These are phyloP conservation scores for Alnus rubra DNA, from an alignment of 306 rosid species.

Conservation along the genomic window DNA sequence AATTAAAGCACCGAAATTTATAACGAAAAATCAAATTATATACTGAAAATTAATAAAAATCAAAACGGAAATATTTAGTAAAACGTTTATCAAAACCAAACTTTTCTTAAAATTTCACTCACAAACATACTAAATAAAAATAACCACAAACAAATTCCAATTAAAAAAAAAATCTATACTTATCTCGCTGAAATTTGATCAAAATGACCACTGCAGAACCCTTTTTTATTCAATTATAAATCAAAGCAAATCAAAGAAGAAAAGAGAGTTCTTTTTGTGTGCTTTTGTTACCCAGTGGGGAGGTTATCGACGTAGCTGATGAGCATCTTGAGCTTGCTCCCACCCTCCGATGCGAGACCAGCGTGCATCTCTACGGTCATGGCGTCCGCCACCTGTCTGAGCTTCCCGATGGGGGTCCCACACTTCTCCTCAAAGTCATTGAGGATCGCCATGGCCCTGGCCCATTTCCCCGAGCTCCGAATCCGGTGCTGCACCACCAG, in stretches of 20 bases:
- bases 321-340: constrained; percentile 94
- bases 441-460: constrained; percentile 47
- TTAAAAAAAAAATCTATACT: background rate
- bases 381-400: constrained; percentile 77
- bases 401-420: constrained; percentile 65
- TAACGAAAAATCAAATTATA: too few relatives aligned
- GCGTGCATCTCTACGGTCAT: constrained; percentile 96
- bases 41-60: too few relatives aligned
- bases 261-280: background rate
- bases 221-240: background rate
- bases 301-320: constrained; percentile 89
- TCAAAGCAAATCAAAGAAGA: background rate
- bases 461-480: constrained; percentile 61
- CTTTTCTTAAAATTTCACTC: too few relatives aligned
- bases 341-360: constrained; percentile 95
- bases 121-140: background rate
- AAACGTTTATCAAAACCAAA: too few relatives aligned
- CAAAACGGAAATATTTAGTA: too few relatives aligned
- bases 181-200: background rate
- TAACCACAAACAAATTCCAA: background rate
- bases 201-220: background rate
- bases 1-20: too few relatives aligned
- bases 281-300: constrained; percentile 71
- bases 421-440: constrained; percentile 70
- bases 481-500: constrained; percentile 56